These are phyloP conservation scores for Leccinum pellstonianum DNA, from an alignment of 768 basidiomycete species.

Conservation along the genomic window DNA sequence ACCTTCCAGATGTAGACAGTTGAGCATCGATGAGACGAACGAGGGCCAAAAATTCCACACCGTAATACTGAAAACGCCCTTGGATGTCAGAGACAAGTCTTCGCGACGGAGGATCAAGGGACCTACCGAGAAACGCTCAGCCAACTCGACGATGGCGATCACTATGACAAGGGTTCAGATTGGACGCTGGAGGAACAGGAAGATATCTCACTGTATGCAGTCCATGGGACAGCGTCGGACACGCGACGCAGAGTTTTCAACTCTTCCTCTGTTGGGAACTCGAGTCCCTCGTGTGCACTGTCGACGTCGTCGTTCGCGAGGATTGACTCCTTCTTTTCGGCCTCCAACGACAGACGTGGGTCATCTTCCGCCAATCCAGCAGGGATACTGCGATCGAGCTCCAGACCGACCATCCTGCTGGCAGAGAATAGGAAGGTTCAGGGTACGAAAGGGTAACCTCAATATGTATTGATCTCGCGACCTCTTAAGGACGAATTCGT, in stretches of 20 bases:
- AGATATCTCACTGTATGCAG: conserved; percentile 38
- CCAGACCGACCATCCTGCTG: conserved; percentile 12
- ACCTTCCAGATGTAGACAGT: conserved; percentile 27
- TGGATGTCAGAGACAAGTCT: neutral
- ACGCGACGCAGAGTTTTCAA: conserved; percentile 56
- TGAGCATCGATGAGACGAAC: conserved; percentile 1
- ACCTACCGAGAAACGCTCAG: conserved; percentile 70
- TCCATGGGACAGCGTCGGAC: conserved; percentile 58
- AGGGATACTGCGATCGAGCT: conserved; percentile 9
- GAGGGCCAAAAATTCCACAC: conserved; percentile 28
- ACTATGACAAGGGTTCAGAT: conserved; percentile 35
- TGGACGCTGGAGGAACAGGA: neutral
- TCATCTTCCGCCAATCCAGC: conserved; percentile 16
- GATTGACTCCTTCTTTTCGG: conserved; percentile 25
- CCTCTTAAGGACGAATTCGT: conserved; percentile 12
- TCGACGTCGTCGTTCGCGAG: conserved; percentile 26
- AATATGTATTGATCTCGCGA: neutral
- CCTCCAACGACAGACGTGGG: neutral
- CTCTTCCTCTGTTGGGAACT: conserved; percentile 67
- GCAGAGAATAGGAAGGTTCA: neutral
- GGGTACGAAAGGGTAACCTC: neutral
- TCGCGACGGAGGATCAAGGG: neutral
- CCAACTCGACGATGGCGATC: conserved; percentile 65
- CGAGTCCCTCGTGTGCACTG: conserved; percentile 49
- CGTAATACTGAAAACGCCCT: conserved; percentile 41